Base-by-base conservation (phyloP, 805 yeast species). In the Candida andamanensis region DNA sequence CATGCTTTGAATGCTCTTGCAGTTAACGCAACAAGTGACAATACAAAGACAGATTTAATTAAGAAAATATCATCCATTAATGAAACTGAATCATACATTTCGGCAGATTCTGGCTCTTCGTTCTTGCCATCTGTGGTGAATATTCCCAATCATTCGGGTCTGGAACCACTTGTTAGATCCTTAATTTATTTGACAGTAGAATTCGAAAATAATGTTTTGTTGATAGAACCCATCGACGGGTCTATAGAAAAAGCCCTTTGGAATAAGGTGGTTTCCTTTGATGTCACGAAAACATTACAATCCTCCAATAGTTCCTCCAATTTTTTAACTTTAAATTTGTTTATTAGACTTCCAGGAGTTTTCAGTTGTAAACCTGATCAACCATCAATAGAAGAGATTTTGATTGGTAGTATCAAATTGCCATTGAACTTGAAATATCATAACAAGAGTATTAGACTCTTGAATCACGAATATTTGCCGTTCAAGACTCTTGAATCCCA, bases 121-220 rank as follows among this genome's bases (percentile, higher is more conserved):
- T 40, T 54, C 26, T 63, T 79, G 27, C 80, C 85, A 25, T 69
- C 80, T 11, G 63, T 72, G 26, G 63, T 76, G 27, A 60, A 74
- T 29, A 61, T 75, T 26, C 79, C 84, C 11, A 22, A 15, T 10
- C 19, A 34, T 19, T 21, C 33, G 9, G 16, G 14, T 13, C 25
- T 29, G 8, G 64, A 61, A 27, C 67, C 67, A 31, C 60, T 71
- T 21, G 69, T 75, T 40, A 77, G 76, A 44, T 75, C 92, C 12
- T 69, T 95, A 38, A 71, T 92, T 23, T 85, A 85, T 56, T 72
- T 89, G 49, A 86, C 95, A 2, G 69, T 92, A 27, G 99, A 92
- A 58, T 90, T 87, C 53, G 99, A 92, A 60, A 92, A 92, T 58
- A 86, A 90, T 30, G 92, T 89, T 44, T 81, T 92, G 42, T 73